A percentile compares a stretch with the other conserved stretches of the same genome.
These are phyloP conservation scores for Calocybe gambosa DNA, from an alignment of 1,284 basidiomycete species.

Conservation along the genomic window DNA sequence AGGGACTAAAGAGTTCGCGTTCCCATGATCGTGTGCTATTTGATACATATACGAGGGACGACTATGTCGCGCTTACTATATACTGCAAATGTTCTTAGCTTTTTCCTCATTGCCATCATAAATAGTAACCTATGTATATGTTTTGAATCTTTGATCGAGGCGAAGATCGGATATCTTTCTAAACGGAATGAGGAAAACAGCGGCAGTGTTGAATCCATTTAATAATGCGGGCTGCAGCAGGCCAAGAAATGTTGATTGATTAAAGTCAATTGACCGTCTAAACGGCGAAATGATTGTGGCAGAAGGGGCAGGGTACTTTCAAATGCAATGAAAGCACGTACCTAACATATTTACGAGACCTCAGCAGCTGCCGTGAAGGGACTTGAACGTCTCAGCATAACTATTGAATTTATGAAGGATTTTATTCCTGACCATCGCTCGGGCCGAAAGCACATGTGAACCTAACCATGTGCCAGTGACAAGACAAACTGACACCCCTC, in stretches of 20 bases:
- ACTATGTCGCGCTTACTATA: not conserved
- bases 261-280: not conserved
- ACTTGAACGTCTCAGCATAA: not conserved
- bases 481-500: not conserved
- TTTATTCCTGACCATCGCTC: not conserved
- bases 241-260: not conserved
- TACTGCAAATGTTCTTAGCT: not conserved
- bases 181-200: conserved; percentile 1
- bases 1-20: not conserved
- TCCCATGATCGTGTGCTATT: not conserved
- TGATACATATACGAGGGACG: not conserved
- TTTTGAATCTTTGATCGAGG: not conserved
- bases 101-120: not conserved
- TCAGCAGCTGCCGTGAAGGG: not conserved
- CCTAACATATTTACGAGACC: not conserved
- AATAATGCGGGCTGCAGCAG: not conserved
- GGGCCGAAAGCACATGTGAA: not conserved
- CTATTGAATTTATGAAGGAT: not conserved
- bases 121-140: not conserved
- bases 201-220: not conserved
- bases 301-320: not conserved
- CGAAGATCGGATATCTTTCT: not conserved
- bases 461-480: not conserved
- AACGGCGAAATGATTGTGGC: not conserved
- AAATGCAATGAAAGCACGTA: not conserved